Base-by-base conservation (phyloP, 352 stramenopile species). In the Globisporangium canariense region DNA sequence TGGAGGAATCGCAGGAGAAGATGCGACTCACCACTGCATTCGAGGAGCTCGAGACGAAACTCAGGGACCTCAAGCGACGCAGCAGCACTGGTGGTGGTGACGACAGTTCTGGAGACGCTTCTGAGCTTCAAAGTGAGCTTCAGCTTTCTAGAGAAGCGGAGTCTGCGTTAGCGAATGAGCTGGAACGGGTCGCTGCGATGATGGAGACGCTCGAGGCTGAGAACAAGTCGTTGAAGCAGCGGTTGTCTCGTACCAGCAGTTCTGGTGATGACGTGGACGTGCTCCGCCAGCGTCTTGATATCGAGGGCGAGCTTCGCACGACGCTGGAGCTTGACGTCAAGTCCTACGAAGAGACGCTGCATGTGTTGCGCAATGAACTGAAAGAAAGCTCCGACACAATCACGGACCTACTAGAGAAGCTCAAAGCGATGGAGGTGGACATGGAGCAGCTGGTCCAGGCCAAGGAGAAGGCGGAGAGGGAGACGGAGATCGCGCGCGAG, bases 301-400 rank as follows among this genome's bases (percentile, higher is more conserved):
- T 52, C n/a, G 76, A 86, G 40, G 58, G 56, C 6, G 65, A 76
- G 41, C 58, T 69, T 4, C 69, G 79, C 4, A 57, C 68, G 50
- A 88, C 71, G 40, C 70, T 89, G 3, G 73, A 86, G 43, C 68
- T 90, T 22, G 83, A 92, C 53, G 73, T 89, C 8, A 71, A 78
- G 46, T 92, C 83, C 36, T 92, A 90, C 60, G 73, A 83, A 61
- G 83, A 90, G 60, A 76, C 77, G 3, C 50, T 89, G 9, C 68
- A 72, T 38, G 50, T 88, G n/a, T 49, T 90, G 20, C 81, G 79
- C 9, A 69, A 72, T 20, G 74, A 92, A 50, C 60, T 83, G n/a
- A 88, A 86, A 56, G 65, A 75, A 20, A 82, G 65, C 49, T 78
- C 77, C 0, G 67, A 82, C 32, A 73, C 60, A 5, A 75, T 78